Evolutionary conservation across 805 yeast species (phyloP).

Genomic region (Wickerhamiella kurtzmanii): DNA sequence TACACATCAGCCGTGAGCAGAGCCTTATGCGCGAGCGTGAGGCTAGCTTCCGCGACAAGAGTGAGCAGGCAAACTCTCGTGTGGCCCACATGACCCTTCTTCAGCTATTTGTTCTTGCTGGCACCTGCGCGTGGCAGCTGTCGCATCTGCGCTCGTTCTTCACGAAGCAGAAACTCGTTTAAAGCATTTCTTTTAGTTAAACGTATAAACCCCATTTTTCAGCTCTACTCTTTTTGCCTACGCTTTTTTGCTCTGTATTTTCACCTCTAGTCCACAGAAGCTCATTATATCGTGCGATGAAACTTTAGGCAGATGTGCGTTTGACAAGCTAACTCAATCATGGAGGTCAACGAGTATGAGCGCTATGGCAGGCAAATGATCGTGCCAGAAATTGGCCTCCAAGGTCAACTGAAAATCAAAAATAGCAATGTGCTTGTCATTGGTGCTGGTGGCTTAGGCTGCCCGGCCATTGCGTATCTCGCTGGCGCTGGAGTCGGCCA

Average conservation of each 20-base stretch:
- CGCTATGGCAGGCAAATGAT: constrained; percentile 94
- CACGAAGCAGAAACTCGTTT: constrained; percentile 75
- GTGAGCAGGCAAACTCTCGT: constrained; percentile 60
- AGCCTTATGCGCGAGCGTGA: constrained; percentile 50
- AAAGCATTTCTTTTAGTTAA: constrained; percentile 9
- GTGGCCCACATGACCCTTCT: constrained; percentile 63
- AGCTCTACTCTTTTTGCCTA: background rate
- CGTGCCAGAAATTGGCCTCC: constrained; percentile 59
- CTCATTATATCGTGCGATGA: too few species aligned
- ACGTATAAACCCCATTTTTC: background rate
- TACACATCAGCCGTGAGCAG: constrained; percentile 53
- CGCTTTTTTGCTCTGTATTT: background rate
- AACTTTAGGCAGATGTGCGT: background rate
- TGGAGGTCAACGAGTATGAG: constrained; percentile 61
- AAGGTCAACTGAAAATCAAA: constrained; percentile 46
- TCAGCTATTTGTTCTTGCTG: constrained; percentile 53
- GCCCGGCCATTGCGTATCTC: constrained; percentile 76
- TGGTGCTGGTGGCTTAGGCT: constrained; percentile 96
- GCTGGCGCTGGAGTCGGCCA: constrained; percentile 75
- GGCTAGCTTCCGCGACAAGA: constrained; percentile 58
- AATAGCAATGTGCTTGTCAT: constrained; percentile 53
- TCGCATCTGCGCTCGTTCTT: constrained; percentile 68
- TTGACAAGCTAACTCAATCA: constrained; percentile 17
- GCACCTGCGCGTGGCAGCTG: constrained; percentile 65
- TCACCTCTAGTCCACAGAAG: too few species aligned